A percentile compares a stretch with the other conserved stretches of the same genome.
Evolutionary conservation across 1,284 basidiomycete species (phyloP).

Genomic region (Fistulina hepatica): DNA sequence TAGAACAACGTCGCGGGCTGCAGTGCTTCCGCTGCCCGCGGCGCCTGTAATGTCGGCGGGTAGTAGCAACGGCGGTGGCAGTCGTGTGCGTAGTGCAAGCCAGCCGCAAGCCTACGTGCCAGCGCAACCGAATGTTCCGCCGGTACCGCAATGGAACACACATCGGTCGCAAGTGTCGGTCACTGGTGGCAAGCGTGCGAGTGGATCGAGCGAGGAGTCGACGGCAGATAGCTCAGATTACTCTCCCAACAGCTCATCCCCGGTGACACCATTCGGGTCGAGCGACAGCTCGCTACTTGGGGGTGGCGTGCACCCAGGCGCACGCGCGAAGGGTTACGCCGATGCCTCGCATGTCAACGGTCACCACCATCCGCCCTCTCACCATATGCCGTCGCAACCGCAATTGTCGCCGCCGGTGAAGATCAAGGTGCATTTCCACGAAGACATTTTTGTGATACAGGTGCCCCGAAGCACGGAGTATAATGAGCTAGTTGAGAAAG

Average conservation of each 20-base stretch:
- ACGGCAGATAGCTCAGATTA: constrained; percentile 62
- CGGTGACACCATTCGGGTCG: constrained; percentile 77
- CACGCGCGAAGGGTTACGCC: no score
- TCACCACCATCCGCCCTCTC: constrained; percentile 28
- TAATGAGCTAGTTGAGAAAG: constrained; percentile 76
- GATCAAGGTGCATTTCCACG: constrained; percentile 81
- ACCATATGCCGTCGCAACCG: constrained; percentile 16
- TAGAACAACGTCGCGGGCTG: constrained; percentile 16
- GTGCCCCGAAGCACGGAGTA: constrained; percentile 72
- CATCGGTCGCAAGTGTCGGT: constrained; percentile 39
- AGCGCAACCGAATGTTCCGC: constrained; percentile 46
- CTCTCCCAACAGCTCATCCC: constrained; percentile 70
- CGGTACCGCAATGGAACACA: constrained; percentile 42
- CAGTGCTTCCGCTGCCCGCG: constrained; percentile 13
- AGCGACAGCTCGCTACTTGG: constrained; percentile 65
- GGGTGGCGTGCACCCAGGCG: constrained; percentile 36
- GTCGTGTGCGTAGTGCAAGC: constrained; percentile 62
- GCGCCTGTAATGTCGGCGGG: constrained; percentile 14
- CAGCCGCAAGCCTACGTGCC: constrained; percentile 62
- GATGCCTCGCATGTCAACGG: constrained; percentile 43
- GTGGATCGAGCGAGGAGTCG: constrained; percentile 71
- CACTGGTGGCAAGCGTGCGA: constrained; percentile 51
- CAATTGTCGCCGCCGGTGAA: constrained; percentile 45
- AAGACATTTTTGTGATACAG: constrained; percentile 89
- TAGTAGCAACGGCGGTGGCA: no score